Evolutionary conservation across 768 basidiomycete genomes (phyloP), one percentile per base, ranked within the genome.

Genomic region (Russula griseocarnosa): DNA sequence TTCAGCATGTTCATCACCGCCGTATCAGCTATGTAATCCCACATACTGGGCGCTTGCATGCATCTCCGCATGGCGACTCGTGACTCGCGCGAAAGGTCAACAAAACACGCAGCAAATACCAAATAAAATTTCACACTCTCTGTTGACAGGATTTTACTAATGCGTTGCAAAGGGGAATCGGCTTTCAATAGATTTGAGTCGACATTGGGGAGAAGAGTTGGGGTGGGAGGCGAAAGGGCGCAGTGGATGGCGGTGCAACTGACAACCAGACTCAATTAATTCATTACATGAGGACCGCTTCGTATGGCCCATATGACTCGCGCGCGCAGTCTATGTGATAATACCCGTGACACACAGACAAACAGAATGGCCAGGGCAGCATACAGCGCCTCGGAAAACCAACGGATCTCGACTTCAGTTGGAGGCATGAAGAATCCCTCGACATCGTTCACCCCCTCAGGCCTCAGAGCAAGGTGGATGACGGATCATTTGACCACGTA

Each of bases 241-340:
- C 44, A 47, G 1, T 14, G 7, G 10, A 44, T 58, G 56, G 44
- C 56, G n/a, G 42, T 44, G 28, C 56, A 8, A 20, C 14, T 40
- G 38, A 55, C 54, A 55, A 40, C 54, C 54, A 22, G 46, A 47
- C 46, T 47, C 46, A 47, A 22, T 47, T 47, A 11, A 47, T 47
- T n/a, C 22, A 3, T 46, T 7, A n/a, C 44, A 46, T 10, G 44
- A 46, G n/a, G 46, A 28, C 26, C 14, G 32, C n/a, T 20, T 36
- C 13, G 6, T 32, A 24, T 38, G 18, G 30, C 55, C 40, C 28
- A 46, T 46, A 47, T 57, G 42, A 57, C 30, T 30, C 56, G 9
- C 11, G 28, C 20, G 11, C 30, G 30, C n/a, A 11, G 30, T n/a
- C 46, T 14, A 14, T 14, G 55, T 30, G 18, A 46, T n/a, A 5